Evolutionary conservation across 2,329 filamentous ascomycete species (phyloP), one percentile per base, ranked within the genome.

Genomic region (Diaporthe capsici): DNA sequence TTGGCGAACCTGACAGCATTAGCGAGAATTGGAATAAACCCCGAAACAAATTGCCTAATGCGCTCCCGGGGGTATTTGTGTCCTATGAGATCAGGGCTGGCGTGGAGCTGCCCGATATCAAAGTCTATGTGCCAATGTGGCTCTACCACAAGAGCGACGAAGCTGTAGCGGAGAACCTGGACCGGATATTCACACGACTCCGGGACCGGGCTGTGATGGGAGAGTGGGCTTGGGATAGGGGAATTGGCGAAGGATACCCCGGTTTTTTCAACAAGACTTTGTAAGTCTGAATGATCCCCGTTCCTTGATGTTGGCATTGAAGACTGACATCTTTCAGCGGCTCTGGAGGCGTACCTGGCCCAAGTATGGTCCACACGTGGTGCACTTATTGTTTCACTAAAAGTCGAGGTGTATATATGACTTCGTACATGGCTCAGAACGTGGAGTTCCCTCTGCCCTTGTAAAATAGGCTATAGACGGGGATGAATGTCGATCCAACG

Each of bases 271-370:
- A 31, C 3, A 22, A 47, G 15, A 63, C 60, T 2, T 63, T 63
- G 39, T 63, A 22, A 44, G 60, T 47, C 25, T 17, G 9, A 6
- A 15, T 13, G 3, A 3, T 17, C 15, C 15, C 25, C 0, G 7
- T 47, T 12, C 15, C 17, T 1, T 3, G 17, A 4, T 2, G 0
- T 28, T 20, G 20, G 10, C 3, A 44, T 9, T 2, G 4, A 13
- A 20, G 3, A 13, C 60, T 63, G 15, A 63, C 8, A 12, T 15
- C 1, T 1, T 28, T 28, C 25, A 63, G 39, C 25, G 39, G 42
- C 10, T 9, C 13, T 2, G 60, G 37, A 1, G 60, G 60, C 15
- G 60, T 63, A 2, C 39, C 60, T 13, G 60, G 60, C n/a, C 60
- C 61, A 22, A 49, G 2, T 4, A 65, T 65, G 61, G 17, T 65